A percentile compares a stretch with the other conserved stretches of the same genome.
Conservation (phyloP, 257 asterid genomes). For the Penstemon eatonii region DNA sequence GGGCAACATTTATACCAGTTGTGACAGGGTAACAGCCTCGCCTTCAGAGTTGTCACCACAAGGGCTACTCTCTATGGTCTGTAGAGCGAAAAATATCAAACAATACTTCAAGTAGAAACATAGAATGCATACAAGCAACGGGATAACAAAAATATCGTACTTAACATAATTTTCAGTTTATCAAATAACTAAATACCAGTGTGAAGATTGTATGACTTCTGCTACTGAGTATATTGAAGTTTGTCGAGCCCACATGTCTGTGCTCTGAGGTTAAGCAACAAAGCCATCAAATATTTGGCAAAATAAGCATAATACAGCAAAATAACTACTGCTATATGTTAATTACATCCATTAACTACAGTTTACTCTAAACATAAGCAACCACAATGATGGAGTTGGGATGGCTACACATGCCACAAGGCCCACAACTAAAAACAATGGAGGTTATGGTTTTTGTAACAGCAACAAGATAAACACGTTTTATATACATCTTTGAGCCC, state of each 20-base stretch:
- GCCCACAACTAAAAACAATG: slow-evolving; percentile 1
- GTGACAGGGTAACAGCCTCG: slow-evolving; percentile 93
- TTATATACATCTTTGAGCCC: slow-evolving; percentile 22
- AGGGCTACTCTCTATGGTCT: slow-evolving; percentile 98
- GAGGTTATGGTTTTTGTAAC: slow-evolving; percentile 7
- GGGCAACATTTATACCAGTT: slow-evolving; percentile 57
- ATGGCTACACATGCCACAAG: slow-evolving; percentile 17
- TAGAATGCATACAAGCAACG: slow-evolving; percentile 21
- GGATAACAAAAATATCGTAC: slow-evolving; percentile 16
- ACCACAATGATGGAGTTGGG: slow-evolving; percentile 9
- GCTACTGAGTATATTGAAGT: slow-evolving; percentile 97
- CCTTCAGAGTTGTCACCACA: slow-evolving; percentile 85
- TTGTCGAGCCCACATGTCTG: slow-evolving; percentile 99
- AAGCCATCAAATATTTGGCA: slow-evolving; percentile 30
- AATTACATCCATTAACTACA: slow-evolving; percentile 5
- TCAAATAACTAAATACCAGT: slow-evolving; percentile 55
- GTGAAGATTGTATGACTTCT: slow-evolving; percentile 99
- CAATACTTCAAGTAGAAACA: slow-evolving; percentile 29
- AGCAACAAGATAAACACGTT: slow-evolving; percentile 17
- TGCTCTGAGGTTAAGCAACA: slow-evolving; percentile 69
- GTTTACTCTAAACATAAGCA: slow-evolving; percentile 15
- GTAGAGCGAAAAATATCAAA: slow-evolving; percentile 36
- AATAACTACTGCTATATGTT: neutral
- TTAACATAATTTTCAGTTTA: slow-evolving; percentile 12
- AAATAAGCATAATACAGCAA: neutral